Base-by-base conservation (phyloP, 1,284 basidiomycete genomes). In the Tausonia pullulans region DNA sequence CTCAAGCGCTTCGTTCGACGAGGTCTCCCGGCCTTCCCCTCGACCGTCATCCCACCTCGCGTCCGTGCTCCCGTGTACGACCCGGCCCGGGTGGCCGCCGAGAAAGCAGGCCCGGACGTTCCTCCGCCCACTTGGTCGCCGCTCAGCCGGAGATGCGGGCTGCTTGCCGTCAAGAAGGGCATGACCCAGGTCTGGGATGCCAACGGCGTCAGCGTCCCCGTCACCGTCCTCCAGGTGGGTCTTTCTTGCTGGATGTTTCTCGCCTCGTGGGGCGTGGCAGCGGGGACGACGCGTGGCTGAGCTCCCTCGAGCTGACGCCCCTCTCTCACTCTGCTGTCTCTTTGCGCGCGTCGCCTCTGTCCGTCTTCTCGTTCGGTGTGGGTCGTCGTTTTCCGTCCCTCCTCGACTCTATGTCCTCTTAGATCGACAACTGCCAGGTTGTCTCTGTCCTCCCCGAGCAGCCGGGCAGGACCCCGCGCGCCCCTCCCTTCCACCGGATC, bases 121-220 rank as follows among this genome's bases (percentile, higher is more conserved):
- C 39, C 54, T 8, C 44, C 51, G 14, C 39, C 62, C 14, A 61
- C 72, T 68, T 98, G 94, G 94, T 86, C 86, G 27, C 88, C 95
- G 46, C 81, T 82, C 63, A 93, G 92, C 4, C 82, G 88, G 69
- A 83, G 96, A 67, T 94, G 92, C 0, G 96, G 96, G n/a, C 81
- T 98, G 67, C 87, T 99, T 73, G 94, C 92, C 39, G 83, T 87
- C 66, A 99, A 99, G 79, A 84, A 90, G 59, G 96, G 96, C 56
- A 98, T 98, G 95, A 89, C 90, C 5, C 84, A 85, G 11, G 80
- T 97, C 72, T 98, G 92, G 88, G 88, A 95, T 73, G 83, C 88
- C 72, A 86, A 90, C 67, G 96, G 96, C 48, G 84, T 84, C 53
- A 80, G 89, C 64, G 81, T 88, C 70, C 94, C 96, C 1, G 91